Evolutionary conservation across 2,329 filamentous ascomycete species (phyloP).

Genomic region (Nannizzia gypsea): DNA sequence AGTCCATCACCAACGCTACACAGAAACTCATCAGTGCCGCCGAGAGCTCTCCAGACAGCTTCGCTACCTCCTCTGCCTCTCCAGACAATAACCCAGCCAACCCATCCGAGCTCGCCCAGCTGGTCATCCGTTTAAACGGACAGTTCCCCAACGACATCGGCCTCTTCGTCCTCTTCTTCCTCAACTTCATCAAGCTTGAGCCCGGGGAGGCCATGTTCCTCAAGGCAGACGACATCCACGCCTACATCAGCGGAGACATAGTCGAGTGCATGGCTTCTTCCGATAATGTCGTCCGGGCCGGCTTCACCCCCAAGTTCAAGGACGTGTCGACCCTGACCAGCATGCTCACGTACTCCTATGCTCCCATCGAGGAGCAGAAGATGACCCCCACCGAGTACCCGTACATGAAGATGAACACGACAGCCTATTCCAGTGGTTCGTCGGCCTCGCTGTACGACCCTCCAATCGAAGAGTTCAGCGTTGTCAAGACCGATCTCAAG

Average conservation of each 20-base stretch:
- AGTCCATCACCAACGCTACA: slow-evolving; percentile 53
- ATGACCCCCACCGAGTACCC: slow-evolving; percentile 78
- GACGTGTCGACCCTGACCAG: slow-evolving; percentile 78
- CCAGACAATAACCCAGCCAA: slow-evolving; percentile 26
- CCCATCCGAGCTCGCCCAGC: slow-evolving; percentile 55
- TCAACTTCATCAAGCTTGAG: slow-evolving; percentile 82
- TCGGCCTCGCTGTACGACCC: slow-evolving; percentile 73
- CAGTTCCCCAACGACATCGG: slow-evolving; percentile 87
- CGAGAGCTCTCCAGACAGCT: slow-evolving; percentile 54
- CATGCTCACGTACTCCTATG: slow-evolving; percentile 92
- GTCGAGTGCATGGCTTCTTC: slow-evolving; percentile 98
- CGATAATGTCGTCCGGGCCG: slow-evolving; percentile 96
- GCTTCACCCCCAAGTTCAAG: slow-evolving; percentile 98
- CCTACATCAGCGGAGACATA: slow-evolving; percentile 67
- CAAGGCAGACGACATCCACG: slow-evolving; percentile 92
- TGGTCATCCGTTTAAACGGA: slow-evolving; percentile 64
- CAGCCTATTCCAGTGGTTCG: slow-evolving; percentile 67
- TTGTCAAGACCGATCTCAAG: slow-evolving; percentile 68
- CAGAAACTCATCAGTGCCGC: slow-evolving; percentile 61
- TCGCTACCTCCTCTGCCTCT: slow-evolving; percentile 46
- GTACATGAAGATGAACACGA: slow-evolving; percentile 69
- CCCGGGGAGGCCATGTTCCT: slow-evolving; percentile 93
- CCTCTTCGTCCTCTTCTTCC: slow-evolving; percentile 89
- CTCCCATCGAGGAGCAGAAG: slow-evolving; percentile 89
- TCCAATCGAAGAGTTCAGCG: slow-evolving; percentile 90